These are phyloP conservation scores for thale cress (Arabidopsis thaliana) DNA, from an alignment of 345 rosid genomes.

Conservation along the genomic window TAIR10.1 NC_003075.7:10890501-10891000, in stretches of 20 bases:
- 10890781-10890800: neutral
- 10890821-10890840: conserved; percentile 9
- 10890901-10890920: neutral
- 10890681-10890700: conserved; percentile 12
- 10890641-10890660: conserved; percentile 28
- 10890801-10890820: neutral
- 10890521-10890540: neutral
- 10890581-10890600: conserved; percentile 9
- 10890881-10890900: conserved; percentile 8
- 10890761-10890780: conserved; percentile 4
- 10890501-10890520: conserved; percentile 21
- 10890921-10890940: conserved; percentile 29
- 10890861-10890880: conserved; percentile 3
- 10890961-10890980: conserved; percentile 21
- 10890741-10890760: conserved; percentile 31
- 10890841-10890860: conserved; percentile 12
- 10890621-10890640: conserved; percentile 29
- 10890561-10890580: conserved; percentile 29
- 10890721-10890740: conserved; percentile 38
- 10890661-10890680: conserved; percentile 30
- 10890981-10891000: conserved; percentile 76
- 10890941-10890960: conserved; percentile 27
- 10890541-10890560: conserved; percentile 22
- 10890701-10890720: conserved; percentile 29
- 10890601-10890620: conserved; percentile 32